Evolutionary conservation across 2,329 filamentous ascomycete species (phyloP).

Genomic region (Stagonosporopsis vannaccii): DNA sequence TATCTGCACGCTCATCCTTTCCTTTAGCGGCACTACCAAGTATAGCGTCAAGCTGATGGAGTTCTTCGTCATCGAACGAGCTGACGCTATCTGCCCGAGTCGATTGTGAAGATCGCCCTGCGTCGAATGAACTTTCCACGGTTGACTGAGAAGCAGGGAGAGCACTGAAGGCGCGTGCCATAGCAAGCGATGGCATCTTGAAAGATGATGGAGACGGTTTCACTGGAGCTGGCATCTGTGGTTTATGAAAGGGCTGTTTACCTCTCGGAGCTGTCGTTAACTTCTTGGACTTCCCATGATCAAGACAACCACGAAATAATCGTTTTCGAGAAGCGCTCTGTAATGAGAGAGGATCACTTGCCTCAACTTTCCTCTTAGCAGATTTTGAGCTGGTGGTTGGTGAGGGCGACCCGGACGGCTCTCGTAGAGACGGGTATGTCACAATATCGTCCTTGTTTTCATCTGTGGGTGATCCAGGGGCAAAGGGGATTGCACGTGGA

Average conservation of each 20-base stretch:
- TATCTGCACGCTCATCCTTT: too few species aligned
- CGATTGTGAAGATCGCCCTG: constrained; percentile 33
- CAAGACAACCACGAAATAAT: constrained; percentile 26
- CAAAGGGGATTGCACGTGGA: not conserved
- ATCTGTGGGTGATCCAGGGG: constrained; percentile 42
- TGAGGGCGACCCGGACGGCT: constrained; percentile 13
- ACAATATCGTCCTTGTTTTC: constrained; percentile 36
- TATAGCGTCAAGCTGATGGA: too few species aligned
- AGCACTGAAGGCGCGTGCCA: constrained; percentile 31
- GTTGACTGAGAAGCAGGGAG: constrained; percentile 22
- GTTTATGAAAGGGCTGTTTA: constrained; percentile 27
- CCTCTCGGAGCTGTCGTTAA: constrained; percentile 36
- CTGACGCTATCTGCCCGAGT: constrained; percentile 25
- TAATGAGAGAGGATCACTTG: constrained; percentile 35
- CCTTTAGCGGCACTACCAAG: too few species aligned
- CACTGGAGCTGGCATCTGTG: not conserved
- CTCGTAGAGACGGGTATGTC: constrained; percentile 33
- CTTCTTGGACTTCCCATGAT: constrained; percentile 34
- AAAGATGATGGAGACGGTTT: constrained; percentile 18
- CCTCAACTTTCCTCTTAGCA: constrained; percentile 29
- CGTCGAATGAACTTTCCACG: constrained; percentile 34
- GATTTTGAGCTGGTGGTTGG: constrained; percentile 26
- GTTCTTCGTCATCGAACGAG: too few species aligned
- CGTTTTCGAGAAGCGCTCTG: constrained; percentile 30
- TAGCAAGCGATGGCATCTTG: constrained; percentile 33